Evolutionary conservation across 2,329 filamentous ascomycete genomes (phyloP), one percentile per base, ranked within the genome.

Genomic region (Colletotrichum simmondsii): DNA sequence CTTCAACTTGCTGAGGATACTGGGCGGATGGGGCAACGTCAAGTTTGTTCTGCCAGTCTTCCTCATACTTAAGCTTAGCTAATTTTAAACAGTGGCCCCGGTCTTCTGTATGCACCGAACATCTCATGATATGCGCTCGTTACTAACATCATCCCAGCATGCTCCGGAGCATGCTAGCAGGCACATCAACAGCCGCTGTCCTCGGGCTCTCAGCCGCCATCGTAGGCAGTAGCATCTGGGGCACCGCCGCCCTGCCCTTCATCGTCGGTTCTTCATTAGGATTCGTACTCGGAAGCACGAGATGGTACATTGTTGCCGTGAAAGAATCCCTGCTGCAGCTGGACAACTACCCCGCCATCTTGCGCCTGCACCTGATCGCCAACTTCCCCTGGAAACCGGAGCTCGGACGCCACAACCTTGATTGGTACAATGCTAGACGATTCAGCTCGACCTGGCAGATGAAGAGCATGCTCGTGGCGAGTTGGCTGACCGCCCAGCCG

Each of bases 91-190:
- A 71, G 68, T 32, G 68, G 62, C 1, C 68, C 62, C 2, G 68
- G 68, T 10, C 62, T 71, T 10, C 57, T 71, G 62, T 71, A 12
- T 2, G 8, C n/a, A 56, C 11, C n/a, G 0, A 10, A n/a, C 0
- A 16, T 26, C 6, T 32, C 12, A 16, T 57, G 16, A 5, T 3
- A 3, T 4, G n/a, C 16, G 24, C 16, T 24, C 24, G 32, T 30
- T 7, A 19, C 37, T 60, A 28, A 60, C 16, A 4, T 28, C n/a
- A 16, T 19, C 12, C 30, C 14, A 77, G 76, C 26, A 77, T 77
- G 76, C 73, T 77, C 7, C 76, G 75, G n/a, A 76, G 76, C 61
- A 74, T 77, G 71, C n/a, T 77, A 1, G 72, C 76, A 16, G 76
- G 76, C 8, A 77, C 73, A 16, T 75, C 74, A 0, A 68, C 74